These are phyloP conservation scores for Lactarius indigo DNA, from an alignment of 768 basidiomycete genomes.

Conservation along the genomic window DNA sequence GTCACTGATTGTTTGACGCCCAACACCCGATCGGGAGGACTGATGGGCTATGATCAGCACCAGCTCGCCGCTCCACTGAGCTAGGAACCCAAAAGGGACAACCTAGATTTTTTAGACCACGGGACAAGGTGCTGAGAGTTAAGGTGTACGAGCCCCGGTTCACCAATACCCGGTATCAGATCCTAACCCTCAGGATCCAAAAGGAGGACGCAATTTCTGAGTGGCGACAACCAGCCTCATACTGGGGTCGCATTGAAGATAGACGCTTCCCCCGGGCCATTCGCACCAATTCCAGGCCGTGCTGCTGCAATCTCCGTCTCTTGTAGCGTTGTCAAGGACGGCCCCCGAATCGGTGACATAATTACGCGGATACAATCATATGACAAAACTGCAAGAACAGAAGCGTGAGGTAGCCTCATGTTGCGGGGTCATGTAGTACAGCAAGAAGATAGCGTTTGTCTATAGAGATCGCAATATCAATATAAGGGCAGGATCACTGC, in stretches of 20 bases:
- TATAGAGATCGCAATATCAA: slow-evolving; percentile 29
- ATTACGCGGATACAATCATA: slow-evolving; percentile 4
- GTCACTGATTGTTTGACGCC: neutral
- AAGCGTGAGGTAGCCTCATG: slow-evolving; percentile 5
- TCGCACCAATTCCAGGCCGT: neutral
- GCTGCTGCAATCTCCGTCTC: neutral
- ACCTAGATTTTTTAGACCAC: slow-evolving; percentile 9
- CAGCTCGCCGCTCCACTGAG: slow-evolving; percentile 6
- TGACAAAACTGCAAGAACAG: neutral
- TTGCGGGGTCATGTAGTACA: slow-evolving; percentile 69
- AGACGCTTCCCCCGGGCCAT: neutral
- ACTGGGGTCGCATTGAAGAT: neutral
- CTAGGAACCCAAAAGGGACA: slow-evolving; percentile 8
- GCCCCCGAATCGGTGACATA: neutral
- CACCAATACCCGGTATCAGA: slow-evolving; percentile 17
- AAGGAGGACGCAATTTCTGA: slow-evolving; percentile 3
- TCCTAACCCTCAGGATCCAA: slow-evolving; percentile 9
- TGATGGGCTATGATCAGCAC: slow-evolving; percentile 15
- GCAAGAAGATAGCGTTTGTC: slow-evolving; percentile 80
- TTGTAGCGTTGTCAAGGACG: slow-evolving; percentile 1
- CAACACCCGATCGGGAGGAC: slow-evolving; percentile 15
- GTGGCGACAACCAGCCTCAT: slow-evolving; percentile 8
- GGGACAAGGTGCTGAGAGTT: slow-evolving; percentile 1
- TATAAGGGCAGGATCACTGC: neutral
- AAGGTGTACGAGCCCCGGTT: slow-evolving; percentile 15